Evolutionary conservation across 352 stramenopile species (phyloP).

Genomic region (Phytopythium ostracodes): DNA sequence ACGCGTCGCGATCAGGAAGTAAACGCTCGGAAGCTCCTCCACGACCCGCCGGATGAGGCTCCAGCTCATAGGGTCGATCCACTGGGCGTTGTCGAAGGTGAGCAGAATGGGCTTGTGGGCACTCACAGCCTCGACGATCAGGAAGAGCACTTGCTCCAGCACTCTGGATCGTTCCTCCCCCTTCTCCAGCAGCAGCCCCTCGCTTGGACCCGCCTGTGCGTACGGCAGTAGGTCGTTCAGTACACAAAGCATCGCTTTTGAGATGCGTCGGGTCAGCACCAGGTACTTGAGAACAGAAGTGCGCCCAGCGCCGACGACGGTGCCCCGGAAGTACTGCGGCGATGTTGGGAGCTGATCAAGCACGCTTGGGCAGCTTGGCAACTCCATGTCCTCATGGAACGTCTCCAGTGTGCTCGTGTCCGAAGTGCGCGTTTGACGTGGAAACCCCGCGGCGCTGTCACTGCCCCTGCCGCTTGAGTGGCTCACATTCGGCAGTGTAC

Average conservation of each 20-base stretch:
- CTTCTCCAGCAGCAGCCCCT: constrained; percentile 21
- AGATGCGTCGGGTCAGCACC: constrained; percentile 37
- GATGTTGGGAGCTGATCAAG: not conserved
- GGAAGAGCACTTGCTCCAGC: constrained; percentile 51
- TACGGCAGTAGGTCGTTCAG: constrained; percentile 54
- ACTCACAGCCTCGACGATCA: constrained; percentile 49
- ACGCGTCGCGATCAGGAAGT: constrained; percentile 48
- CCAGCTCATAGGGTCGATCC: constrained; percentile 68
- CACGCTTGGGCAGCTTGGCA: not conserved
- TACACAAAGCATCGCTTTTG: constrained; percentile 32
- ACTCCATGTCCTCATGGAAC: constrained; percentile 13
- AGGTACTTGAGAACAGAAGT: constrained; percentile 52
- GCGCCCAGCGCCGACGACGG: not conserved
- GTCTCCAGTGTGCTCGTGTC: constrained; percentile 20
- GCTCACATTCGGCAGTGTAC: not conserved
- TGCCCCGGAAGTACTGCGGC: constrained; percentile 5
- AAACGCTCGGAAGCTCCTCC: constrained; percentile 53
- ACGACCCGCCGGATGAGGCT: constrained; percentile 53
- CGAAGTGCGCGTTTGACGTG: constrained; percentile 13
- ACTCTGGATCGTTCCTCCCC: constrained; percentile 43
- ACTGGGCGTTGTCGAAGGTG: constrained; percentile 72
- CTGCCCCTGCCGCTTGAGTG: not conserved
- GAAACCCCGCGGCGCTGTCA: not conserved
- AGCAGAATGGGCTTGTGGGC: constrained; percentile 55
- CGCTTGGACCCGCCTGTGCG: constrained; percentile 20